These are phyloP conservation scores for Phytophthora cryptogea DNA, from an alignment of 352 stramenopile genomes.

Conservation along the genomic window DNA sequence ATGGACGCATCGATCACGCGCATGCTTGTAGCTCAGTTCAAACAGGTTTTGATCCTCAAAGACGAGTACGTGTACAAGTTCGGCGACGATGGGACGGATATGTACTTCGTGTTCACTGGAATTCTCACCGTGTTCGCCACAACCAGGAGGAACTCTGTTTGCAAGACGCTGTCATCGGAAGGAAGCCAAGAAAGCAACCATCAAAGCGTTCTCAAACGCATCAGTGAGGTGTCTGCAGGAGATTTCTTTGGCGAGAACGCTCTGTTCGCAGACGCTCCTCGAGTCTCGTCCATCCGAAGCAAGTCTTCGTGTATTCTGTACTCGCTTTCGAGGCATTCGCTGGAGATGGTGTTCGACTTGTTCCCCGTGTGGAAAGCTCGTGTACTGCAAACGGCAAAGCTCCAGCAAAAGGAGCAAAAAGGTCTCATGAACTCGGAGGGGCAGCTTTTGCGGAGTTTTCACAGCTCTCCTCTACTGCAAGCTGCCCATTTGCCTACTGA, in stretches of 20 bases:
- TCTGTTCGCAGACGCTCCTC: constrained; percentile 46
- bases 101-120: constrained; percentile 60
- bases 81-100: constrained; percentile 47
- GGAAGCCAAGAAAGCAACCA: not conserved
- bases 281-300: constrained; percentile 38
- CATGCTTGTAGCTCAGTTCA: constrained; percentile 52
- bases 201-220: constrained; percentile 24
- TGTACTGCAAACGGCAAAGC: constrained; percentile 48
- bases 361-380: constrained; percentile 57
- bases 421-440: not conserved
- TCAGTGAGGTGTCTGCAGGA: constrained; percentile 43
- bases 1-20: constrained; percentile 44
- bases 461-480: not conserved
- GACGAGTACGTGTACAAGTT: constrained; percentile 47
- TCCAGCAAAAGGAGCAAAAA: constrained; percentile 39
- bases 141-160: not conserved
- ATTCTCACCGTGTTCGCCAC: constrained; percentile 31
- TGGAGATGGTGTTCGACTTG: constrained; percentile 56
- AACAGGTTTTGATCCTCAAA: constrained; percentile 41
- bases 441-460: not conserved
- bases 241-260: constrained; percentile 61
- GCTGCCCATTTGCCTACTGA: not conserved
- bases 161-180: not conserved
- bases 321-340: constrained; percentile 41
- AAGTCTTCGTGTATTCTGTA: constrained; percentile 63